Evolutionary conservation across 192 early-diverging fungal species (phyloP).

Genomic region (Entomortierella lignicola): DNA sequence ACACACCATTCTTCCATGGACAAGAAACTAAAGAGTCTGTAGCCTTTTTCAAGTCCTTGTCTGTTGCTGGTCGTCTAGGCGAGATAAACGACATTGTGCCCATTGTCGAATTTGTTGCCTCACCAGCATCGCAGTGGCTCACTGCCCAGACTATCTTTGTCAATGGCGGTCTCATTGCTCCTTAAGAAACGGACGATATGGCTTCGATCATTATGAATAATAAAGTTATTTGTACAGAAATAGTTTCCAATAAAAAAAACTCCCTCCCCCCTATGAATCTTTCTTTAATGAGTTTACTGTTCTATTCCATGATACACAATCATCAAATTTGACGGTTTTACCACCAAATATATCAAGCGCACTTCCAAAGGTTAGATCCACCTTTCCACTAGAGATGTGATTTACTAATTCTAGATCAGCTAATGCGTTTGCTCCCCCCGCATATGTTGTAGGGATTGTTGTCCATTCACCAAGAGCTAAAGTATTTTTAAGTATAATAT

Average conservation of each 20-base stretch:
- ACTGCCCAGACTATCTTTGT: constrained; percentile 55
- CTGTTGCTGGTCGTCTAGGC: constrained; percentile 32
- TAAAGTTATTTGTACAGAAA: no score
- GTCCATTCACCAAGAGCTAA: constrained; percentile 85
- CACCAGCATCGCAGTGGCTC: constrained; percentile 49
- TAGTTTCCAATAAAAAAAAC: no score
- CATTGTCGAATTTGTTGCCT: constrained; percentile 52
- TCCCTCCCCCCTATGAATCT: no score
- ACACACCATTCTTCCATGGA: constrained; percentile 55
- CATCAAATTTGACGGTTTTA: constrained; percentile 78
- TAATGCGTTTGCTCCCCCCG: constrained; percentile 84
- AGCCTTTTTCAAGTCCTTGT: constrained; percentile 17
- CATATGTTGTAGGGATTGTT: constrained; percentile 92
- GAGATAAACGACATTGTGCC: constrained; percentile 50
- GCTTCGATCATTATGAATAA: no score
- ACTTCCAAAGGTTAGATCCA: constrained; percentile 96
- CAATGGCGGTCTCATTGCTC: constrained; percentile 50
- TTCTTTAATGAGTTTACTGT: no score
- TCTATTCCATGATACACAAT: constrained; percentile 85
- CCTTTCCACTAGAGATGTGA: constrained; percentile 78
- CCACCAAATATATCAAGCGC: constrained; percentile 99
- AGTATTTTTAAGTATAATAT: no score
- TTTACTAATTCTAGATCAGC: constrained; percentile 85
- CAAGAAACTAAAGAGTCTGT: constrained; percentile 50
- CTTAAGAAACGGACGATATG: constrained; percentile 27